A percentile compares a stretch with the other conserved stretches of the same genome.
These are phyloP conservation scores for Porphyrellus cyaneotinctus DNA, from an alignment of 768 basidiomycete species.

Conservation along the genomic window DNA sequence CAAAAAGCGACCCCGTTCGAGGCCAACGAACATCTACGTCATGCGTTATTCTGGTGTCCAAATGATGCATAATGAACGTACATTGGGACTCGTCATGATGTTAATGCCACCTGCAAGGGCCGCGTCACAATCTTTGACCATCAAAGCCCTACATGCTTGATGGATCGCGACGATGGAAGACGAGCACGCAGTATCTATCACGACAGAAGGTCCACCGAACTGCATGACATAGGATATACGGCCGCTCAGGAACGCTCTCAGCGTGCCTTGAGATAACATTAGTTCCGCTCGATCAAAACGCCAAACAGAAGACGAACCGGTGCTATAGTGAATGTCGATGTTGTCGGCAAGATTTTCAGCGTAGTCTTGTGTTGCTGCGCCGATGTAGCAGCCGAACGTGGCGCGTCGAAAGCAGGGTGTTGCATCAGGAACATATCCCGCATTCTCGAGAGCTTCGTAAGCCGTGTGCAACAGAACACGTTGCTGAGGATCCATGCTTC, in stretches of 20 bases:
- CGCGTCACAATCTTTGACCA: slow-evolving; percentile 59
- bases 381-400: slow-evolving; percentile 61
- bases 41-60: slow-evolving; percentile 1
- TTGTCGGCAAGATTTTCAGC: slow-evolving; percentile 56
- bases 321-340: slow-evolving; percentile 68
- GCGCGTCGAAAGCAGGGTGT: slow-evolving; percentile 50
- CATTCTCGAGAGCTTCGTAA: slow-evolving; percentile 64
- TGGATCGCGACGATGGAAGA: slow-evolving; percentile 66
- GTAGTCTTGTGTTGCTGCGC: slow-evolving; percentile 70
- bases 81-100: slow-evolving; percentile 65
- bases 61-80: slow-evolving; percentile 30
- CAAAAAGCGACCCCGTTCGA: slow-evolving; percentile 67
- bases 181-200: slow-evolving; percentile 73
- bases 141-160: slow-evolving; percentile 63
- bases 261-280: slow-evolving; percentile 42
- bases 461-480: slow-evolving; percentile 63
- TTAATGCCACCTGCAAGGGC: slow-evolving; percentile 77
- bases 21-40: slow-evolving; percentile 60
- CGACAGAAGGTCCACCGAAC: slow-evolving; percentile 66
- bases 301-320: slow-evolving; percentile 39
- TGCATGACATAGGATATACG: slow-evolving; percentile 67
- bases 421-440: slow-evolving; percentile 63
- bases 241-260: slow-evolving; percentile 65
- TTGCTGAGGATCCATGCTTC: slow-evolving; percentile 74
- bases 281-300: neutral